A percentile compares a stretch with the other conserved stretches of the same genome.
Evolutionary conservation across 1,284 basidiomycete species (phyloP).

Genomic region (Sanghuangporus sanghuang): DNA sequence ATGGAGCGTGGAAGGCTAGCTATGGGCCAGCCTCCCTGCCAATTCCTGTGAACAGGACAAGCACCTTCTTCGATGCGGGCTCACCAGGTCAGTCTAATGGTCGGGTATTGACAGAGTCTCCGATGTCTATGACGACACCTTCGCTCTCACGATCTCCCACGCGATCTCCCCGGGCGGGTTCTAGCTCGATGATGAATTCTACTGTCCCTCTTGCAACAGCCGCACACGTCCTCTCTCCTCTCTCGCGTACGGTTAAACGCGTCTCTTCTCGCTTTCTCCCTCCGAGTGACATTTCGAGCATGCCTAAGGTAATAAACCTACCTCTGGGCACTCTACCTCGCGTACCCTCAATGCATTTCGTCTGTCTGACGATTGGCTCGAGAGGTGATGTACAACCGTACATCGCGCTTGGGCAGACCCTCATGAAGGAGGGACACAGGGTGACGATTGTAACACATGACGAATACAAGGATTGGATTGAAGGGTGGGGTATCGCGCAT

Average conservation of each 20-base stretch:
- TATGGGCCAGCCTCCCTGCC: not conserved
- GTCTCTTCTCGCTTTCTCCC: not conserved
- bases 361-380: slow-evolving; percentile 46
- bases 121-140: slow-evolving; percentile 11
- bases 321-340: slow-evolving; percentile 31
- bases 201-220: slow-evolving; percentile 20
- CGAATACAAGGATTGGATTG: slow-evolving; percentile 57
- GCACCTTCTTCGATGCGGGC: not conserved
- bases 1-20: slow-evolving; percentile 4
- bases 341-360: slow-evolving; percentile 35
- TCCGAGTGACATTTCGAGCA: slow-evolving; percentile 15
- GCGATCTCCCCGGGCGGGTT: slow-evolving; percentile 26
- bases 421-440: slow-evolving; percentile 50
- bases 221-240: slow-evolving; percentile 17
- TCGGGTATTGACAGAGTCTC: not conserved
- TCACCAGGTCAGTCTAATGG: not conserved
- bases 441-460: slow-evolving; percentile 58
- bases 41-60: no score
- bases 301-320: slow-evolving; percentile 49
- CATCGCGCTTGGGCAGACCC: slow-evolving; percentile 40
- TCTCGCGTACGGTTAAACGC: slow-evolving; percentile 11
- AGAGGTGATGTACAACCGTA: slow-evolving; percentile 51
- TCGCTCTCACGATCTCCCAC: slow-evolving; percentile 11
- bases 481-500: slow-evolving; percentile 64
- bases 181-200: slow-evolving; percentile 15